A percentile compares a stretch with the other conserved stretches of the same genome.
Conservation (phyloP, 805 yeast species). For the Schizosaccharomyces octosporus region DNA sequence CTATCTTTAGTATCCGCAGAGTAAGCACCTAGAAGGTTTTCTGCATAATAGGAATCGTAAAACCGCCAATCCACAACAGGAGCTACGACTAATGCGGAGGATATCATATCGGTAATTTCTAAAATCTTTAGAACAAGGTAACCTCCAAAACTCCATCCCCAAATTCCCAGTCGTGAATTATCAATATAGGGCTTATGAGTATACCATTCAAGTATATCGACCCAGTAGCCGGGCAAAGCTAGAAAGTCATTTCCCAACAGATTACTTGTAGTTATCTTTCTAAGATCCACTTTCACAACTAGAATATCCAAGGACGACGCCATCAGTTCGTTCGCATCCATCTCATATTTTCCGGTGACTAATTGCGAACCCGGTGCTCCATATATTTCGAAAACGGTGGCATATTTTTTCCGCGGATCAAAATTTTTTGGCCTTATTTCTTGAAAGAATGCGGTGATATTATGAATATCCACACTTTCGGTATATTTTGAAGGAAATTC, state of each 20-base stretch:
- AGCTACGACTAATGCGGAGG: slow-evolving; percentile 83
- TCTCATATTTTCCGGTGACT: slow-evolving; percentile 35
- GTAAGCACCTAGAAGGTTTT: slow-evolving; percentile 78
- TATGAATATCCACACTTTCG: slow-evolving; percentile 21
- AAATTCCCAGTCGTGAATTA: slow-evolving; percentile 43
- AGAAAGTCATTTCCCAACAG: no score
- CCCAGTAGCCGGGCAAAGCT: not conserved
- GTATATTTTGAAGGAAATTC: slow-evolving; percentile 11
- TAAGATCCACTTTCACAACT: slow-evolving; percentile 15
- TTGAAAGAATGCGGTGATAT: slow-evolving; percentile 32
- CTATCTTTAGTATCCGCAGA: slow-evolving; percentile 31
- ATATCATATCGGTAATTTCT: slow-evolving; percentile 52
- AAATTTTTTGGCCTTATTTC: slow-evolving; percentile 63
- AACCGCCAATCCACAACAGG: slow-evolving; percentile 89
- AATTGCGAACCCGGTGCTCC: slow-evolving; percentile 91
- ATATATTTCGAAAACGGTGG: slow-evolving; percentile 69
- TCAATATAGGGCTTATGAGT: slow-evolving; percentile 30
- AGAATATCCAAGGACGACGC: slow-evolving; percentile 37
- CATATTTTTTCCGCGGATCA: slow-evolving; percentile 38
- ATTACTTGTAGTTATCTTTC: no score
- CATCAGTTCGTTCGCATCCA: slow-evolving; percentile 48
- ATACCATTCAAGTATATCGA: not conserved
- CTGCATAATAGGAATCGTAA: slow-evolving; percentile 73
- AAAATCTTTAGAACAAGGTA: slow-evolving; percentile 72
- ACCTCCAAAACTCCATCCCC: slow-evolving; percentile 99